Conservation (phyloP, 1,284 basidiomycete genomes). For the Ustilago tritici region DNA sequence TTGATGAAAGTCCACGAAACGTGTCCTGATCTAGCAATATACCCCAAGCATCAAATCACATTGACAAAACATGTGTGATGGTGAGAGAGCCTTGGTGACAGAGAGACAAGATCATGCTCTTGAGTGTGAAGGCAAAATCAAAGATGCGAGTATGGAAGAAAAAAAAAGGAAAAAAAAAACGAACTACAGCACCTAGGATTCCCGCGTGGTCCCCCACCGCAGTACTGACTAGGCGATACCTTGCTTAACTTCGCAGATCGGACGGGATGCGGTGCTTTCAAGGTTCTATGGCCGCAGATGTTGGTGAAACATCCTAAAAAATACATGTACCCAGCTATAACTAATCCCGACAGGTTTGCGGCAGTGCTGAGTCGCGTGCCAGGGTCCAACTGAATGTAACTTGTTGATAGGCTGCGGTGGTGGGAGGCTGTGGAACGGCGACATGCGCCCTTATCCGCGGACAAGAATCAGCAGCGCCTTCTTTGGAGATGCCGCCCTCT, state of each 20-base stretch:
- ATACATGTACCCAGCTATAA: too few species aligned
- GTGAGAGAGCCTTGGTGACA: too few species aligned
- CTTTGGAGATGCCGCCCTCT: too few species aligned
- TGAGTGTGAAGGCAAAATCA: too few species aligned
- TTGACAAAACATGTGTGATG: too few species aligned
- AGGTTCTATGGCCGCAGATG: slow-evolving; percentile 82
- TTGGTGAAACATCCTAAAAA: background rate
- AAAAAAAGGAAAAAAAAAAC: slow-evolving; percentile 41
- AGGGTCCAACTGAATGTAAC: slow-evolving; percentile 1
- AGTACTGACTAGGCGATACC: slow-evolving; percentile 84
- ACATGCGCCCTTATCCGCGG: background rate
- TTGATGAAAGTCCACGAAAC: background rate
- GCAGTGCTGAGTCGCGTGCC: background rate
- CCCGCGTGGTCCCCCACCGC: slow-evolving; percentile 84
- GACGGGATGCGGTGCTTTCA: slow-evolving; percentile 84
- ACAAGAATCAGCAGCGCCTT: background rate
- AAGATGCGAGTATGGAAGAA: too few species aligned
- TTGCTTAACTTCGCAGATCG: slow-evolving; percentile 83
- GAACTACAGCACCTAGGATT: slow-evolving; percentile 82
- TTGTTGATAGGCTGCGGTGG: too few species aligned
- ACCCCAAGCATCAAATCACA: background rate
- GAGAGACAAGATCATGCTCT: too few species aligned
- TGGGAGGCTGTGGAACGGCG: too few species aligned
- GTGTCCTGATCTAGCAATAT: background rate
- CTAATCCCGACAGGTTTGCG: too few species aligned